A percentile compares a stretch with the other conserved stretches of the same genome.
phyloP scores from a whole-genome alignment of 2,329 filamentous ascomycete species.

The Colletotrichum sansevieriae region DNA sequence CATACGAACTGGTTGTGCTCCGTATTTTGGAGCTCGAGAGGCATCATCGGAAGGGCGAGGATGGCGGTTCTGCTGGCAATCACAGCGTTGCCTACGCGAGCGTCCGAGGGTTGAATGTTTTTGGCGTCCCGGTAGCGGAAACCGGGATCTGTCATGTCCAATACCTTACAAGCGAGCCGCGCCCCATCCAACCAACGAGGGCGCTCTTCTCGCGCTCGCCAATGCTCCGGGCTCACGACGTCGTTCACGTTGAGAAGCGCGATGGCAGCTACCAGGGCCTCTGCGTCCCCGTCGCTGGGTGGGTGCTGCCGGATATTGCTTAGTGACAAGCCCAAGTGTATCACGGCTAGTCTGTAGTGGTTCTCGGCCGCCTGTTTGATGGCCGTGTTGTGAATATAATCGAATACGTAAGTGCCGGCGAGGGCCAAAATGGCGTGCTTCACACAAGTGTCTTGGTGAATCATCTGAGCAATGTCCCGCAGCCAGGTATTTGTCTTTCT shows the following conservation, averaged over 20 bases:
- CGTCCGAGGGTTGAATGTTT: slow-evolving; percentile 51
- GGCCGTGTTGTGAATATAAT: slow-evolving; percentile 52
- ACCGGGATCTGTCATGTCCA: slow-evolving; percentile 53
- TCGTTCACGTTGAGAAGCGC: slow-evolving; percentile 37
- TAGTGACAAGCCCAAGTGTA: slow-evolving; percentile 48
- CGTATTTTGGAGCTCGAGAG: slow-evolving; percentile 46
- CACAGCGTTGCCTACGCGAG: slow-evolving; percentile 55
- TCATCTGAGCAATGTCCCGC: slow-evolving; percentile 56
- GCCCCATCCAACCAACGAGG: slow-evolving; percentile 57
- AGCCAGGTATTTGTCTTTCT: slow-evolving; percentile 56
- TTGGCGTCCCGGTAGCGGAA: slow-evolving; percentile 52
- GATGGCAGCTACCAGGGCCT: slow-evolving; percentile 46
- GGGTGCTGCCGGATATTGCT: not conserved
- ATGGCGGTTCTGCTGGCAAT: slow-evolving; percentile 56
- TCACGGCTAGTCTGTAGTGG: slow-evolving; percentile 46
- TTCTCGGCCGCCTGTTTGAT: slow-evolving; percentile 51
- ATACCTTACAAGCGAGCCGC: slow-evolving; percentile 51
- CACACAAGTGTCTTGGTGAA: slow-evolving; percentile 50
- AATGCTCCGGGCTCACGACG: slow-evolving; percentile 52
- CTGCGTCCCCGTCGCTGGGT: slow-evolving; percentile 23
- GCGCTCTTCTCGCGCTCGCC: slow-evolving; percentile 50
- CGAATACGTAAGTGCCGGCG: slow-evolving; percentile 57
- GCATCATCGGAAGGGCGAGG: slow-evolving; percentile 55
- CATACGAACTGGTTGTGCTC: slow-evolving; percentile 53
- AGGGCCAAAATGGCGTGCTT: slow-evolving; percentile 55